These are phyloP conservation scores for Plasmodium coatneyi DNA, from an alignment of 169 alveolate species.

Conservation along the genomic window DNA sequence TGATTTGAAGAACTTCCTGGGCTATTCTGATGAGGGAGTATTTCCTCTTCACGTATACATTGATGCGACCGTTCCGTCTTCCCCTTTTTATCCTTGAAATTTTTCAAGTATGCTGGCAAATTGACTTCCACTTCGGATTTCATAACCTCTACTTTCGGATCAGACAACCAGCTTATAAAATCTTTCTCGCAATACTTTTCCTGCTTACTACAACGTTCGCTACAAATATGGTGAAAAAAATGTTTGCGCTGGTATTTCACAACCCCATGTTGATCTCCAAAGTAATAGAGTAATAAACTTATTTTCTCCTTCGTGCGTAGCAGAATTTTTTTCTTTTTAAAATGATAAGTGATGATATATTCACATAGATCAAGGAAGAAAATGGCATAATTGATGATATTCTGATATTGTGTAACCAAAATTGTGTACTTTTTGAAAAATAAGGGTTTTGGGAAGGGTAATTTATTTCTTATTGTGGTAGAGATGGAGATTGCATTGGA, in stretches of 20 bases:
- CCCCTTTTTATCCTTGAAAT: background rate
- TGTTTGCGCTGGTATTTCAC: background rate
- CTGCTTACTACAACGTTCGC: background rate
- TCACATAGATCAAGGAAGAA: background rate
- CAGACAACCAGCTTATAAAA: background rate
- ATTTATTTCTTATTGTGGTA: background rate
- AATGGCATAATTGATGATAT: conserved; percentile 2
- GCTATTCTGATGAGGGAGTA: background rate
- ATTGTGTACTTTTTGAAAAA: background rate
- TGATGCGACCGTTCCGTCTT: background rate
- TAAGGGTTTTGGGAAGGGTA: background rate
- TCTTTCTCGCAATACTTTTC: background rate
- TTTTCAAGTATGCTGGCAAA: background rate
- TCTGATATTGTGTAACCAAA: background rate
- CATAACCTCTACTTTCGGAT: background rate
- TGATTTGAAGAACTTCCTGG: background rate
- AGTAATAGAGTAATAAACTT: background rate
- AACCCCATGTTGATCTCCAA: background rate
- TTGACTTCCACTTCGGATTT: background rate
- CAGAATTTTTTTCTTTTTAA: background rate
- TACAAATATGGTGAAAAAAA: background rate
- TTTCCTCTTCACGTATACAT: background rate
- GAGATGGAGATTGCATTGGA: background rate
- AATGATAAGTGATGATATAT: background rate
- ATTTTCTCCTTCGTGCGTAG: background rate